Base-by-base conservation (phyloP, 2,329 filamentous ascomycete species). In the Lachnellula arida region DNA sequence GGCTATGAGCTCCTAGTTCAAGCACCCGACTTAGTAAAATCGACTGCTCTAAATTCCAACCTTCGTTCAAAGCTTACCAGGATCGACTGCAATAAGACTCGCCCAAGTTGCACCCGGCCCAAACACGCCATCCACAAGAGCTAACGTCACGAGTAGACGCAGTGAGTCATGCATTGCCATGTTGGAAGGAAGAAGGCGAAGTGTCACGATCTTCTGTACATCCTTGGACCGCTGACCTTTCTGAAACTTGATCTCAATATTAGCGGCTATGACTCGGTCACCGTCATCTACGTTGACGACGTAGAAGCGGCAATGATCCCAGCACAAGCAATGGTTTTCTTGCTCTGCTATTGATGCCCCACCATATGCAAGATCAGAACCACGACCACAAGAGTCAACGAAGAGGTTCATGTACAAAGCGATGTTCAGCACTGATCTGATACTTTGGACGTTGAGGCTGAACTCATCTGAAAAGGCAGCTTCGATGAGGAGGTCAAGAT, bases 101-200 rank as follows among this genome's bases (percentile, higher is more conserved):
- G 34, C 17, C 49, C 49, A 51, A 51, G 49, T 42, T 17, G 25
- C 49, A 19, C 49, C 49, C 5, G 37, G 14, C 39, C 51, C 51
- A 46, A 53, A 53, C 42, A 53, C 51, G 37, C 51, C 51, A 23
- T 53, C 51, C 14, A 53, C 25, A 35, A 53, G 17, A 28, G 51
- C 51, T 32, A 53, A 28, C 15, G 51, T 53, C 43, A 46, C 43
- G 5, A 53, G 51, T 19, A 53, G 51, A 19, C 51, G 51, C 17
- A 53, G 44, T 14, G 51, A 53, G 32, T 53, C 51, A 19, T 53
- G 43, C 43, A 53, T 53, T n/a, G 51, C 51, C 51, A 46, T 53
- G 7, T 14, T 28, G 22, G 42, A 19, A n/a, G 43, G 51, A 5
- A 53, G 25, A 11, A 53, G 37, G 32, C 43, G 51, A 28, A 53